A percentile compares a stretch with the other conserved stretches of the same genome.
Evolutionary conservation across 305 asterid species (phyloP).

Genomic region (Fraxinus paxiana): DNA sequence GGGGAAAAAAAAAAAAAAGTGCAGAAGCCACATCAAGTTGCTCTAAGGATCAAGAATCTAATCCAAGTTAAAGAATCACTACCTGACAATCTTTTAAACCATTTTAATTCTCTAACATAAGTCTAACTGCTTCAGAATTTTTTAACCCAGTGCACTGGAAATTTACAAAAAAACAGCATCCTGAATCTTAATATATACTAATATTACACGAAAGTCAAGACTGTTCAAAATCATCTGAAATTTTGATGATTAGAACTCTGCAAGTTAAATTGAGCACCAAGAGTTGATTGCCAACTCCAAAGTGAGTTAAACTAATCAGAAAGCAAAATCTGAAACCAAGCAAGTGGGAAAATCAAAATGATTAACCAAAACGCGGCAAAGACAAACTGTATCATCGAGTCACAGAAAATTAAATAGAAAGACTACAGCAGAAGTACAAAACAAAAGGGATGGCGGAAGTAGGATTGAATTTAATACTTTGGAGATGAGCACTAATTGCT

Average conservation of each 20-base stretch:
- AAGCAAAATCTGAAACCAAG: background rate
- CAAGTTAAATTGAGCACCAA: conserved; percentile 16
- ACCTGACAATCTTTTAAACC: conserved; percentile 15
- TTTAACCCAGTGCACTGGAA: background rate
- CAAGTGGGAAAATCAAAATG: conserved; percentile 1
- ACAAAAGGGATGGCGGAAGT: conserved; percentile 9
- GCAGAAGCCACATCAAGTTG: conserved; percentile 10
- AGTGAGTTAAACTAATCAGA: background rate
- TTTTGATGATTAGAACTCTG: background rate
- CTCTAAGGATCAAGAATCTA: conserved; percentile 17
- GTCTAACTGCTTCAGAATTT: background rate
- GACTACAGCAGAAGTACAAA: conserved; percentile 24
- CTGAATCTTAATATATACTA: background rate
- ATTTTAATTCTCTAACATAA: background rate
- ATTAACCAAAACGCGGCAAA: conserved; percentile 3
- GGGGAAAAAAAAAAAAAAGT: background rate
- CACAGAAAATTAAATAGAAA: conserved; percentile 5
- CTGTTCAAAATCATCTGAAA: background rate
- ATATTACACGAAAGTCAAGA: conserved; percentile 9
- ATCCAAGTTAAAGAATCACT: conserved; percentile 15
- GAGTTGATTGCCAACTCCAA: conserved; percentile 7
- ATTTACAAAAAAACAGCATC: background rate
- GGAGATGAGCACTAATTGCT: conserved; percentile 17
- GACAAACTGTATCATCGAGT: background rate
- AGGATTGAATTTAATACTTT: conserved; percentile 13